These are phyloP conservation scores for Gentiana dahurica DNA, from an alignment of 257 asterid genomes.

Conservation along the genomic window DNA sequence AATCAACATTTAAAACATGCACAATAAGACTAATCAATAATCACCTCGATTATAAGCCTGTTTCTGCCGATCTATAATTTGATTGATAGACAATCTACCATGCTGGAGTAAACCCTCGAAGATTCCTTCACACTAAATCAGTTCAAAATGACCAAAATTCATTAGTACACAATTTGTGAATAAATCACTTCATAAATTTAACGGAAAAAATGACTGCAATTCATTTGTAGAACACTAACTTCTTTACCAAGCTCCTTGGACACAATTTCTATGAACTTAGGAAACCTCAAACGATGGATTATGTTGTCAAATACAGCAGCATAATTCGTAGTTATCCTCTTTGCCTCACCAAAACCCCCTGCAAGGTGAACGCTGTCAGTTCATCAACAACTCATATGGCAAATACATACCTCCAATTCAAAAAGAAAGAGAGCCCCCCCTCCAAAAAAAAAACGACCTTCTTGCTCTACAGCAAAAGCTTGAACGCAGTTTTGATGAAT, in stretches of 20 bases:
- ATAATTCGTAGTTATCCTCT: conserved; percentile 40
- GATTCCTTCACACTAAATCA: conserved; percentile 51
- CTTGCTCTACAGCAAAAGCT: conserved; percentile 46
- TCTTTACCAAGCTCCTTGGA: conserved; percentile 64
- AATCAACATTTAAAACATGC: neutral
- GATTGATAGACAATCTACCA: conserved; percentile 70
- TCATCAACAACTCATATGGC: neutral
- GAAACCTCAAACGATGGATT: conserved; percentile 62
- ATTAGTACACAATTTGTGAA: too few species aligned
- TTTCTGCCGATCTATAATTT: conserved; percentile 52
- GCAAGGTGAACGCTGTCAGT: neutral
- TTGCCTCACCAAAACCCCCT: conserved; percentile 53
- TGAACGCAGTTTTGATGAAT: conserved; percentile 86
- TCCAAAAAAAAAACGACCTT: conserved; percentile 24
- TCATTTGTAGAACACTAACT: conserved; percentile 21
- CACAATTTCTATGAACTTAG: conserved; percentile 60
- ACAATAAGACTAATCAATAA: conserved; percentile 2
- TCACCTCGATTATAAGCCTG: conserved; percentile 37
- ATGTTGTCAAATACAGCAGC: conserved; percentile 62
- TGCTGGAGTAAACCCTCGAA: conserved; percentile 76
- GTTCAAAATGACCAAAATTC: conserved; percentile 2
- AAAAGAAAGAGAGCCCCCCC: neutral
- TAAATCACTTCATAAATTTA: neutral
- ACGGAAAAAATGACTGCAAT: too few species aligned
- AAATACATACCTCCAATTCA: neutral